These are phyloP conservation scores for Hansenula anomala DNA, from an alignment of 1,139 yeast species.

Conservation along the genomic window DNA sequence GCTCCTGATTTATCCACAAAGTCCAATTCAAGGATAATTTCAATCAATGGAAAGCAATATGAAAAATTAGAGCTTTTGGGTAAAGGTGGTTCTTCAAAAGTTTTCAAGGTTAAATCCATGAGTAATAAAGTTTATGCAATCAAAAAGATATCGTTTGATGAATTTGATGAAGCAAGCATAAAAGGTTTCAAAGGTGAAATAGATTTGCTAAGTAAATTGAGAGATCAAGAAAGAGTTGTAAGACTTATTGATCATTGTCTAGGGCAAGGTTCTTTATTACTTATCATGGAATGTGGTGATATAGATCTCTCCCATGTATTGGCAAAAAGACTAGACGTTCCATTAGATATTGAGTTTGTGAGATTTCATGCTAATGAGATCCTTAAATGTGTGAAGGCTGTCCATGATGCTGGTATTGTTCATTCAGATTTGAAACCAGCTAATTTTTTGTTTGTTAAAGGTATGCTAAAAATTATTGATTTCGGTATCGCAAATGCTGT, in stretches of 20 bases:
- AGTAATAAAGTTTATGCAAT: conserved; percentile 67
- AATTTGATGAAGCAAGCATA: conserved; percentile 70
- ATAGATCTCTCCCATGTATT: conserved; percentile 84
- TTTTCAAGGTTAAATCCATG: conserved; percentile 68
- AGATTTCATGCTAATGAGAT: conserved; percentile 79
- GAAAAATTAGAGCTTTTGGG: conserved; percentile 80
- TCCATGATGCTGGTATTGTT: conserved; percentile 83
- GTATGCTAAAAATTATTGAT: conserved; percentile 82
- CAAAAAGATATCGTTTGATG: conserved; percentile 77
- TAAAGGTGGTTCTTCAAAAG: conserved; percentile 91
- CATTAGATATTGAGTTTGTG: conserved; percentile 73
- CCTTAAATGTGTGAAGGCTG: conserved; percentile 79
- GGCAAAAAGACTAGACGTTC: conserved; percentile 45
- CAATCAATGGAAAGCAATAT: conserved; percentile 58
- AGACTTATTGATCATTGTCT: conserved; percentile 70
- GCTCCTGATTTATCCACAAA: conserved; percentile 14
- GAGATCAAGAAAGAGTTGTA: conserved; percentile 69
- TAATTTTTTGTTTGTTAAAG: conserved; percentile 83
- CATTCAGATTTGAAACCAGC: conserved; percentile 97
- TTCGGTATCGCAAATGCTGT: conserved; percentile 96
- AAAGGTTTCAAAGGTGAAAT: conserved; percentile 89
- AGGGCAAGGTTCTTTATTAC: conserved; percentile 54
- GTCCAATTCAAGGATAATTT: conserved; percentile 20
- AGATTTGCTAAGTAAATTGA: conserved; percentile 58
- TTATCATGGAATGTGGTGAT: conserved; percentile 96